Evolutionary conservation across 2,329 filamentous ascomycete species (phyloP), one percentile per base, ranked within the genome.

Genomic region (Ophiostoma triangulosporum): DNA sequence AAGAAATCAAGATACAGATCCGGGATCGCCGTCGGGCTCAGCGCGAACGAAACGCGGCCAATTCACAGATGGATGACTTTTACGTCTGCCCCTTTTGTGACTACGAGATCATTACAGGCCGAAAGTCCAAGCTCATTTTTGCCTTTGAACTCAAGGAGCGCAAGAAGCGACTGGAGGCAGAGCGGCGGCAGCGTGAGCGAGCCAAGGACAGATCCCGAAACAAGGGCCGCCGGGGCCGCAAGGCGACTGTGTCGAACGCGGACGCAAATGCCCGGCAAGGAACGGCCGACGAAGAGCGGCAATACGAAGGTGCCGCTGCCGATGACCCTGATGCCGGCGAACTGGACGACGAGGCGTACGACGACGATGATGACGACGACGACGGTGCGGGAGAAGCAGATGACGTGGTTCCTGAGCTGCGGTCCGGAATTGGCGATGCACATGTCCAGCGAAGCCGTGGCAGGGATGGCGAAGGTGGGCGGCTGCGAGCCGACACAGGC

Each of bases 21-120:
- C 81, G 81, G 24, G 81, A 88, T 59, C 84, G 93, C 6, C 84
- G 84, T 56, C 78, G 86, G 48, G 77, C 87, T 62, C 86, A 93
- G 57, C 79, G 86, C 61, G 84, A 86, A 59, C 77, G 80, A 54
- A 94, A 93, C 65, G 80, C 80, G 57, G 81, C 86, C 61, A 83
- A 86, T 62, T 84, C 86, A 1, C 85, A 86, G 1, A 69, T 45
- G 1, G 84, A 88, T 59, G 87, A 95, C 57, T 78, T 89, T 50
- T 97, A 90, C 87, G 89, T 97, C 48, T 98, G 93, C 69, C 88
- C 96, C 63, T 97, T 97, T 65, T 98, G 93, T 72, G 93, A 98
- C 67, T 98, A 96, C 64, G 91, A 97, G 68, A 81, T 81, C 51
- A 96, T 98, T 50, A 97, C 95, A 65, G 91, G 91, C n/a, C 77